These are phyloP conservation scores for Tuber microsphaerosporum DNA, from an alignment of 495 filamentous ascomycete species.

Conservation along the genomic window DNA sequence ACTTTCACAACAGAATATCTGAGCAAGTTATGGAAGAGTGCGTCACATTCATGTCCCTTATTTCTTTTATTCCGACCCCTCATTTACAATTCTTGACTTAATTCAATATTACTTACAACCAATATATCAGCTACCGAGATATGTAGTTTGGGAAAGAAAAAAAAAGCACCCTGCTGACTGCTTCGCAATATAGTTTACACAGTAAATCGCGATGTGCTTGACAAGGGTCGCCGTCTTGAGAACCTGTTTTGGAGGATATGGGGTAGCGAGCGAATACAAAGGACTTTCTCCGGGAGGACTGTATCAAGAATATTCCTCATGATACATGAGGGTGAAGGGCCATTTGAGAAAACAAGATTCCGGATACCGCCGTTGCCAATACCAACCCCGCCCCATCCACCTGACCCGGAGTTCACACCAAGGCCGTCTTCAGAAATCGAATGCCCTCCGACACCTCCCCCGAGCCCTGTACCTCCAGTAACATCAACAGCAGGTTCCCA, in stretches of 20 bases:
- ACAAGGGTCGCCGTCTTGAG: constrained; percentile 39
- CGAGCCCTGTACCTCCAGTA: constrained; percentile 37
- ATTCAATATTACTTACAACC: constrained; percentile 38
- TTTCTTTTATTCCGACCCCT: constrained; percentile 5
- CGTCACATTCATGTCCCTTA: constrained; percentile 23
- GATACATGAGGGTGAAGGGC: constrained; percentile 33
- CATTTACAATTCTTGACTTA: constrained; percentile 13
- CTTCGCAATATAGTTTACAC: constrained; percentile 37
- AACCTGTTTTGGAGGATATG: constrained; percentile 42
- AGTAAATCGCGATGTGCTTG: constrained; percentile 39
- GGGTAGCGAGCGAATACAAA: constrained; percentile 32
- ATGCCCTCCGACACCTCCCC: constrained; percentile 40
- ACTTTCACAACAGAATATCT: constrained; percentile 39
- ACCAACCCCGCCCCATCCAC: constrained; percentile 23
- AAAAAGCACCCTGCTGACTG: constrained; percentile 34
- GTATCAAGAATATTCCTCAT: constrained; percentile 40
- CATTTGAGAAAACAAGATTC: constrained; percentile 25
- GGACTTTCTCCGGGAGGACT: constrained; percentile 33
- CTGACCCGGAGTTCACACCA: constrained; percentile 21
- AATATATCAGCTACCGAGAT: constrained; percentile 34
- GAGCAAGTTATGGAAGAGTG: constrained; percentile 41
- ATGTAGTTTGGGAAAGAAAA: constrained; percentile 10
- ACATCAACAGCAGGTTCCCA: constrained; percentile 26
- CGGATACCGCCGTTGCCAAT: constrained; percentile 28
- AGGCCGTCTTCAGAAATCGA: constrained; percentile 33